Base-by-base conservation (phyloP, 2,329 filamentous ascomycete species). In the Ophiosphaerella korrae region DNA sequence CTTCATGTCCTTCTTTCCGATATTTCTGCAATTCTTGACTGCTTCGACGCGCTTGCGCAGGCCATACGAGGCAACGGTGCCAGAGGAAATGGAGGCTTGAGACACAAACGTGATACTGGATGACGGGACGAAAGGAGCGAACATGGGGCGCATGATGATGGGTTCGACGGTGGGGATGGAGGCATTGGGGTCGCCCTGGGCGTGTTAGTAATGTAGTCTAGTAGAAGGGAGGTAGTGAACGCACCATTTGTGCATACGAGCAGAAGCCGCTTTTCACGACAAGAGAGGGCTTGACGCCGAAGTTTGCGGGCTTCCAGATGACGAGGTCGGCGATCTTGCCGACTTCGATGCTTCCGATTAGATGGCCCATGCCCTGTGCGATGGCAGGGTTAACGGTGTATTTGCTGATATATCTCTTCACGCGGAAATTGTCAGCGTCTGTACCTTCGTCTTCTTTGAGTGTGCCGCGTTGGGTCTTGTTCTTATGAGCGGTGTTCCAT, bases 401-500 rank as follows among this genome's bases (percentile, higher is more conserved):
- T 78, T 97, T 97, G 77, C 88, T 91, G 39, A 97, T 82, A 71
- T 97, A 97, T 23, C 93, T 78, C 79, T 95, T 96, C 6, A 96
- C 93, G 35, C 93, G 81, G 77, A 91, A 92, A 73, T 97, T 97
- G 70, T 97, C 93, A 0, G 89, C 90, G 9, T 80, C 88, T 0
- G 89, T 88, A 18, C 83, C 90, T 57, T 88, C 81, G 65, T 97
- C 93, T 77, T 96, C 89, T 6, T 83, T 78, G 24, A 97, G 76
- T 1, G 75, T 68, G 0, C 93, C 93, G 7, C 92, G 84, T 76
- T 97, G 92, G 14, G 87, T 71, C 75, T 96, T 96, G 73, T 97
- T 97, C 83, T 97, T 97, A 77, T 97, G 91, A 0, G 93, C 93
- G 2, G 93, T 97, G 75, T 97, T 92, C 93, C 93, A 97, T 0